Evolutionary conservation across 495 filamentous ascomycete species (phyloP), one percentile per base, ranked within the genome.

Genomic region (Lasiosphaeris hirsuta): DNA sequence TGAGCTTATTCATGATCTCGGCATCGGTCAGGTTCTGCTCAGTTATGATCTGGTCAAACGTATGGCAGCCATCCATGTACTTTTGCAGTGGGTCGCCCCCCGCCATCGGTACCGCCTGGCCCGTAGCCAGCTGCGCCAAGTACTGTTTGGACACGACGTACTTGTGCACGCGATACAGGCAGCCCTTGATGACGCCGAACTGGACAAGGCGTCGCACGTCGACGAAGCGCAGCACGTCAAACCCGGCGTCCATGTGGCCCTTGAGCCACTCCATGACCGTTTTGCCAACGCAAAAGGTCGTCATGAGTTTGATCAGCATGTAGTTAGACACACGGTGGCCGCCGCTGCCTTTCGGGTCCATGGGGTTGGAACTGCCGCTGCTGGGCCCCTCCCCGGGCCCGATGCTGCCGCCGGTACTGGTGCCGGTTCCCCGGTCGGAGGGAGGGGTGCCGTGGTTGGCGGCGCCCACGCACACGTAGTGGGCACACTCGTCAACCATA

Each of bases 161-260:
- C 67, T 92, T 92, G 74, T 97, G 92, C 35, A 96, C 87, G 14
- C 94, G 83, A 70, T 96, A 96, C n/a, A 98, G 64, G 59, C 96
- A 87, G 4, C 92, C 92, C 70, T 97, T 96, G 63, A 97, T 94
- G 13, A 97, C 82, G 45, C 95, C 94, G 69, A 97, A 97, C 36
- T 92, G 93, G 56, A 98, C 88, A 56, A 98, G 87, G 30, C 95
- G 84, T 1, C 94, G 81, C 44, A 96, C 83, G 71, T 98, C 94
- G 58, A 98, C 82, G 62, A 84, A 80, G 10, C 78, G 71, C 5
- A 96, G 77, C 19, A 86, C 74, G 56, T 81, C 74, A 45, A 81
- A 72, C 7, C 78, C 79, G 19, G 68, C 65, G 23, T 82, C 80
- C 55, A 78, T 78, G 72, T 94, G 86, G 39, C 85, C 79, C 15